Conservation (phyloP, 169 alveolate genomes). For the Plasmodium vivax region DNA sequence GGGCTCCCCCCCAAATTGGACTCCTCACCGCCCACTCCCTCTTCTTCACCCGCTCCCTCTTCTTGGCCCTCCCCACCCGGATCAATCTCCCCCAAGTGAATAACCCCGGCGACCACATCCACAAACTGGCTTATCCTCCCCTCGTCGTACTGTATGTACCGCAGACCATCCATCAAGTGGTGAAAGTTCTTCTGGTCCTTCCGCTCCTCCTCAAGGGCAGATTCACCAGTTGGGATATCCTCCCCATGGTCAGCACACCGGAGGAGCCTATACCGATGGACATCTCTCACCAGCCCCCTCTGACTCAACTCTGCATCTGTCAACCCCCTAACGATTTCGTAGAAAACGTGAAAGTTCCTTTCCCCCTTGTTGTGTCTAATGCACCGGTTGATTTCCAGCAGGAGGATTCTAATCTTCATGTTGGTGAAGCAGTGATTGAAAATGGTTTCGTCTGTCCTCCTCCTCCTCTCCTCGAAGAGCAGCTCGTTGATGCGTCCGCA, state of each 20-base stretch:
- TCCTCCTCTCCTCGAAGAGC: slow-evolving; percentile 90
- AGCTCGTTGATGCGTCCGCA: slow-evolving; percentile 97
- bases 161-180: slow-evolving; percentile 27
- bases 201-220: not conserved
- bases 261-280: slow-evolving; percentile 20
- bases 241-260: not conserved
- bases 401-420: slow-evolving; percentile 28
- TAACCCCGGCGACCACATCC: slow-evolving; percentile 45
- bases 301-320: slow-evolving; percentile 27
- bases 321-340: slow-evolving; percentile 84
- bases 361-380: slow-evolving; percentile 90
- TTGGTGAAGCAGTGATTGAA: slow-evolving; percentile 85
- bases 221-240: not conserved
- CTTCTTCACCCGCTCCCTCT: no score
- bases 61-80: not conserved
- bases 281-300: slow-evolving; percentile 29
- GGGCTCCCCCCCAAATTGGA: not conserved
- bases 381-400: slow-evolving; percentile 96
- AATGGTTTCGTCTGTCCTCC: slow-evolving; percentile 91
- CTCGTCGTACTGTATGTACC: slow-evolving; percentile 57
- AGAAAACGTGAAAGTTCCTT: slow-evolving; percentile 97
- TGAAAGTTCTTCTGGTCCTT: slow-evolving; percentile 39
- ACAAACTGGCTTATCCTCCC: slow-evolving; percentile 14
- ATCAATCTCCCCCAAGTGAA: slow-evolving; percentile 56
- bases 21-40: not conserved